Conservation (phyloP, 78 protist species). For the Emiliania huxleyi region DNA sequence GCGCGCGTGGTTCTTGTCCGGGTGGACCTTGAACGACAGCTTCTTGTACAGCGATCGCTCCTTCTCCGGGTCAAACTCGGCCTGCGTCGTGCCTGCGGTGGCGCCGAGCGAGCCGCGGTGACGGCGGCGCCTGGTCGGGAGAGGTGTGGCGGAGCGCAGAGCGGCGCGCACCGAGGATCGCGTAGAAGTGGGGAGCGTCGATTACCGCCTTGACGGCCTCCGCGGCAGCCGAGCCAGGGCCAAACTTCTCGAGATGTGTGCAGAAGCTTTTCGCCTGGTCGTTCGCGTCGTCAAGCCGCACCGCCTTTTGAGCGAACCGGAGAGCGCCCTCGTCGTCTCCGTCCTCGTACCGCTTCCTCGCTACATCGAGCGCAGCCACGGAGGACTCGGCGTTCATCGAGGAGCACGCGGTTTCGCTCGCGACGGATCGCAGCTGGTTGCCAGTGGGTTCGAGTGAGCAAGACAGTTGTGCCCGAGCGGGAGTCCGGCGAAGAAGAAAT, state of each 20-base stretch:
- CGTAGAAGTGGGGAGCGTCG: no score
- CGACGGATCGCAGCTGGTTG: no score
- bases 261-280: neutral
- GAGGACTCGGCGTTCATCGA: neutral
- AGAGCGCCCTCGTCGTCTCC: neutral
- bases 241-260: neutral
- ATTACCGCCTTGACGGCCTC: neutral
- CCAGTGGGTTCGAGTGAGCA: no score
- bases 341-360: neutral
- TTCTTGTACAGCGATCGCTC: neutral
- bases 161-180: no score
- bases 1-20: neutral
- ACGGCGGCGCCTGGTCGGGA: no score
- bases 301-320: neutral
- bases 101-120: no score
- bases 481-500: no score
- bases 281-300: neutral
- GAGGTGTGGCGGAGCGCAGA: no score
- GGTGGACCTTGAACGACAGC: neutral
- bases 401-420: no score
- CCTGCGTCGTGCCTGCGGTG: no score
- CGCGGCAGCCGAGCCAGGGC: neutral
- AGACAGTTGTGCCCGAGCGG: no score
- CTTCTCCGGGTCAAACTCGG: neutral
- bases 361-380: neutral